These are phyloP conservation scores for Populus nigra DNA, from an alignment of 345 rosid genomes.

Conservation along the genomic window DNA sequence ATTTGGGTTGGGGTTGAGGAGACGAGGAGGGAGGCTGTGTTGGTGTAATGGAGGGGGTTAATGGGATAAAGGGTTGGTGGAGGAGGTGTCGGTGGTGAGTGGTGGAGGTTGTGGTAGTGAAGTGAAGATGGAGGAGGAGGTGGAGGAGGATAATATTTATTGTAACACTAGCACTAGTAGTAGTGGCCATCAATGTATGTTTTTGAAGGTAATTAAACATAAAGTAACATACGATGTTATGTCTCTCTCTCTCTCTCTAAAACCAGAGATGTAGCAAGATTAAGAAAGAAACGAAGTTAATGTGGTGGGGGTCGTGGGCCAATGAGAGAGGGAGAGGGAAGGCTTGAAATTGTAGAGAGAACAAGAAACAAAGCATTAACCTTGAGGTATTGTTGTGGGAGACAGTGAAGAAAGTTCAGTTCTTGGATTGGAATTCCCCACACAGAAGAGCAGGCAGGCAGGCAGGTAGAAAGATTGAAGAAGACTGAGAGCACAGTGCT, in stretches of 20 bases:
- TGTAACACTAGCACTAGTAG: background rate
- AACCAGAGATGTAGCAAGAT: background rate
- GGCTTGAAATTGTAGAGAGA: background rate
- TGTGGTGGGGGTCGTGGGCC: background rate
- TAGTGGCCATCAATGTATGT: background rate
- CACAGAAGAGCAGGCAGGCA: no score
- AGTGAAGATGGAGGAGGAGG: background rate
- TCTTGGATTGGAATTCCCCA: no score
- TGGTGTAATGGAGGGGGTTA: constrained; percentile 8
- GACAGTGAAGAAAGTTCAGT: no score
- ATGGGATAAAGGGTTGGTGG: constrained; percentile 26
- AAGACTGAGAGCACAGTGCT: no score
- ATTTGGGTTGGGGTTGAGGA: constrained; percentile 20
- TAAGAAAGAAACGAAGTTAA: background rate
- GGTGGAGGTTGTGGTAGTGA: background rate
- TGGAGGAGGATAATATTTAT: background rate
- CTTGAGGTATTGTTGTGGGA: no score
- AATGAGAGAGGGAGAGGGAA: background rate
- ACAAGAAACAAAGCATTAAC: no score
- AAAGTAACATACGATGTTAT: no score
- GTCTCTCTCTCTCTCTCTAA: background rate
- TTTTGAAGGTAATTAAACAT: background rate
- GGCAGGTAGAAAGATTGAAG: no score
- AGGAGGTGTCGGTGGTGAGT: constrained; percentile 19
- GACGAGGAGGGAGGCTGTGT: constrained; percentile 9